These are phyloP conservation scores for Botrytis deweyae DNA, from an alignment of 2,329 filamentous ascomycete genomes.

Conservation along the genomic window DNA sequence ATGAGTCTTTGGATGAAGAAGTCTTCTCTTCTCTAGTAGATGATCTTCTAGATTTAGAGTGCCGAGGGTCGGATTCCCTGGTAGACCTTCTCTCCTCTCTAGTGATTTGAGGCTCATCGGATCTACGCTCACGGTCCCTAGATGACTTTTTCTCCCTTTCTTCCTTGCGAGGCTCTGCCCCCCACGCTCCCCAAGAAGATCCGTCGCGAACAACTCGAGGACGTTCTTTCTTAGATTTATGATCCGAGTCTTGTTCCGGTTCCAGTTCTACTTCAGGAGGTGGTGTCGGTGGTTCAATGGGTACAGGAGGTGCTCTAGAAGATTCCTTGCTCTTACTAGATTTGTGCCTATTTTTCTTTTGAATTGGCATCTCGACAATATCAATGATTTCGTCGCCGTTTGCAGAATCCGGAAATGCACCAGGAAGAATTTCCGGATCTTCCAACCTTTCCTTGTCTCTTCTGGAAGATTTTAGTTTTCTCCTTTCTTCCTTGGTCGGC, in stretches of 20 bases:
- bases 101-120: constrained; percentile 16
- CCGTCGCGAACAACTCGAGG: constrained; percentile 69
- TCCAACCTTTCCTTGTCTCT: constrained; percentile 13
- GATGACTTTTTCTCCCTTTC: constrained; percentile 42
- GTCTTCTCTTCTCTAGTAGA: constrained; percentile 62
- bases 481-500: constrained; percentile 14
- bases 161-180: constrained; percentile 48
- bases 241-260: constrained; percentile 49
- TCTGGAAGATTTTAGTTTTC: constrained; percentile 6
- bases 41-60: constrained; percentile 58
- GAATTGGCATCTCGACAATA: constrained; percentile 50
- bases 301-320: constrained; percentile 38
- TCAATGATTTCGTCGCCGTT: constrained; percentile 36
- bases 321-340: constrained; percentile 40
- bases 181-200: constrained; percentile 75
- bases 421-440: constrained; percentile 7
- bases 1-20: constrained; percentile 64
- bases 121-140: constrained; percentile 36
- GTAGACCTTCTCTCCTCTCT: constrained; percentile 41
- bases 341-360: constrained; percentile 45
- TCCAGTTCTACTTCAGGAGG: constrained; percentile 38
- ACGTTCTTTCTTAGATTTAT: constrained; percentile 71
- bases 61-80: constrained; percentile 52
- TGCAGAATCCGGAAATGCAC: constrained; percentile 1
- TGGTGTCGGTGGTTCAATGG: constrained; percentile 42